phyloP scores from a whole-genome alignment of 1,284 basidiomycete species.

The Fomitopsis palustris region DNA sequence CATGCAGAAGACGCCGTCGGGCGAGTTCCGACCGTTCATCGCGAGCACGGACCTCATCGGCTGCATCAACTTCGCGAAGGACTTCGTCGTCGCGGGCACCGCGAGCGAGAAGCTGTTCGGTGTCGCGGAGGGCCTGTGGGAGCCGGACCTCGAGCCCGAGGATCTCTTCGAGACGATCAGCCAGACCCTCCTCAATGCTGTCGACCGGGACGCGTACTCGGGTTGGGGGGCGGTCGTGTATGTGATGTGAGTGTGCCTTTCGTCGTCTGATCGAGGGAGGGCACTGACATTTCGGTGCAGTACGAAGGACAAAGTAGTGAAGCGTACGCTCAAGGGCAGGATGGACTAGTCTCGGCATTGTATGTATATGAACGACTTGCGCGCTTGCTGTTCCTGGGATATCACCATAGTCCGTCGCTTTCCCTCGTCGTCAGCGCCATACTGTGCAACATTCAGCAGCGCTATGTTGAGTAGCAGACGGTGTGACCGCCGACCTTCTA shows the following conservation, averaged over 20 bases:
- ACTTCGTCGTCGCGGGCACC: slow-evolving; percentile 96
- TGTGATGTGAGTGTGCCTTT: slow-evolving; percentile 74
- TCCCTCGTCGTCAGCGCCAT: too few relatives aligned
- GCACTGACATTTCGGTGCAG: slow-evolving; percentile 35
- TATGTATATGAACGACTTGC: slow-evolving; percentile 11
- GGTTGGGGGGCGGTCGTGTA: slow-evolving; percentile 97
- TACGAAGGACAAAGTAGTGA: slow-evolving; percentile 84
- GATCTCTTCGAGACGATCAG: slow-evolving; percentile 99
- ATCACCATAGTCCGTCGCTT: too few relatives aligned
- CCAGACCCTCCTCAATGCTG: slow-evolving; percentile 92
- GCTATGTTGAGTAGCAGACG: too few relatives aligned
- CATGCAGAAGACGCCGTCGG: slow-evolving; percentile 71
- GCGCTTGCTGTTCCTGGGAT: background rate
- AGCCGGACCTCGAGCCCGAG: slow-evolving; percentile 93
- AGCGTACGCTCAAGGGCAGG: slow-evolving; percentile 82
- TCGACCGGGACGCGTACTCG: slow-evolving; percentile 95
- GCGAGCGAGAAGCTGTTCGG: slow-evolving; percentile 94
- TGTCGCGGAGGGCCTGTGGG: slow-evolving; percentile 98
- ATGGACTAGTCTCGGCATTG: slow-evolving; percentile 69
- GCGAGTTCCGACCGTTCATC: slow-evolving; percentile 88
- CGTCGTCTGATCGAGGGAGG: background rate
- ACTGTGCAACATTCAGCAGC: too few relatives aligned
- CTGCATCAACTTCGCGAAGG: slow-evolving; percentile 92
- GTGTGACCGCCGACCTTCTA: too few relatives aligned
- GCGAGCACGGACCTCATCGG: slow-evolving; percentile 96